These are phyloP conservation scores for Amoebophrya sp. DNA, from an alignment of 169 alveolate genomes.

Conservation along the genomic window DNA sequence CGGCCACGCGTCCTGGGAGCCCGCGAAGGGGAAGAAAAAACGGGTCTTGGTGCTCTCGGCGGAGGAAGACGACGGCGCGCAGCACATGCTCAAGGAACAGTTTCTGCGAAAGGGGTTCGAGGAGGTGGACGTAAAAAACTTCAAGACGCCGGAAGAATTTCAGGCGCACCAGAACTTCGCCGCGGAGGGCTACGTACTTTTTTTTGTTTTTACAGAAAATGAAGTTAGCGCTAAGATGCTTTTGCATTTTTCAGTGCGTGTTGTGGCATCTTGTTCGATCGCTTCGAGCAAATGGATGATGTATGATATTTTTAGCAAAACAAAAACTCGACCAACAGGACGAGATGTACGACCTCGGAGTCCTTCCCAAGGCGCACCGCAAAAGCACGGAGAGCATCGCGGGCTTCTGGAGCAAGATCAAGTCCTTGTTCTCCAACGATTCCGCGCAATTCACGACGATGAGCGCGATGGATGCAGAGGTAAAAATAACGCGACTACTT, in stretches of 20 bases:
- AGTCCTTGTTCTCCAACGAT: not conserved
- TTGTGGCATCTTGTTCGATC: too few relatives aligned
- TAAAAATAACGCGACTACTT: too few relatives aligned
- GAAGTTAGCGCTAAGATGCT: too few relatives aligned
- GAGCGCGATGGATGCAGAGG: not conserved
- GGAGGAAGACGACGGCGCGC: not conserved
- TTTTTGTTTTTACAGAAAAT: too few relatives aligned
- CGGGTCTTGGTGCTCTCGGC: not conserved
- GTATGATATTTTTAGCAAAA: too few relatives aligned
- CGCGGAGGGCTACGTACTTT: not conserved
- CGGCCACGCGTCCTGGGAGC: not conserved
- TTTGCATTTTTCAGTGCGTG: too few relatives aligned
- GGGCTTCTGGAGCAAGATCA: not conserved
- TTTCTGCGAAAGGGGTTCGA: not conserved
- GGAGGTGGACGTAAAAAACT: not conserved
- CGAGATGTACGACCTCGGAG: not conserved
- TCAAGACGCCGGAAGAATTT: not conserved
- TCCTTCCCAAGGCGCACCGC: not conserved
- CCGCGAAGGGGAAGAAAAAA: not conserved
- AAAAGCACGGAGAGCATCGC: not conserved
- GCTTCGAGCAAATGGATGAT: too few relatives aligned
- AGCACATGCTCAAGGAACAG: not conserved
- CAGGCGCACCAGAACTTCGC: not conserved
- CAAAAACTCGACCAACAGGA: too few relatives aligned
- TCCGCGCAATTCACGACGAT: not conserved